Evolutionary conservation across 164 flowering plant species (phyloP).

Genomic region (Akebia trifoliata): DNA sequence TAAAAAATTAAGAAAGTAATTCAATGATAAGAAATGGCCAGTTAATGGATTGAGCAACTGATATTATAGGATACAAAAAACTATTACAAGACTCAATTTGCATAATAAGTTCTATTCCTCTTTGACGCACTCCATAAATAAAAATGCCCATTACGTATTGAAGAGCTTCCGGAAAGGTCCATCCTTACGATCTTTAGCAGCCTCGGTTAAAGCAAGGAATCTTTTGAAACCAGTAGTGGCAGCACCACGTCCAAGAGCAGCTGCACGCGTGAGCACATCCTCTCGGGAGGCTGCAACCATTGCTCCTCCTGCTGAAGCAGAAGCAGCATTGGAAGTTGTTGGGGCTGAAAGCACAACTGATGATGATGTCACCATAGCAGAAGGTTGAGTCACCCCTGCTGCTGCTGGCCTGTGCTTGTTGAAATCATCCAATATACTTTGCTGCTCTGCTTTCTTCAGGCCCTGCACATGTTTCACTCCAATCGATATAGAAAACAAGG

Average conservation of each 20-base stretch:
- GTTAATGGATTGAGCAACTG: no score
- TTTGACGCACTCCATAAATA: no score
- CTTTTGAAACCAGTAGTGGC: constrained; percentile 92
- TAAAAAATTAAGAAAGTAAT: no score
- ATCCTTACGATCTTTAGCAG: constrained; percentile 93
- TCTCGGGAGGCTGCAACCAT: constrained; percentile 54
- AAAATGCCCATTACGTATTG: constrained; percentile 39
- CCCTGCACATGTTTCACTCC: constrained; percentile 45
- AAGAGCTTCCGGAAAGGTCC: constrained; percentile 94
- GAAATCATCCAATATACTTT: constrained; percentile 85
- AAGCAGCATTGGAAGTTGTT: constrained; percentile 25
- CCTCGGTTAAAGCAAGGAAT: constrained; percentile 92
- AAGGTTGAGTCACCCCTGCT: constrained; percentile 54
- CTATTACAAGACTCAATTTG: no score
- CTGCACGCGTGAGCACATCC: constrained; percentile 90
- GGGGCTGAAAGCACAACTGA: constrained; percentile 32
- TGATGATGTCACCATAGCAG: constrained; percentile 29
- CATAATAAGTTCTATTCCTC: no score
- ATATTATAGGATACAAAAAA: no score
- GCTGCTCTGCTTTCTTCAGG: constrained; percentile 84
- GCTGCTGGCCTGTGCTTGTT: constrained; percentile 76
- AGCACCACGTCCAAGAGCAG: constrained; percentile 96
- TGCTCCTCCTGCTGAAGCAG: constrained; percentile 34
- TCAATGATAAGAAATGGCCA: no score
- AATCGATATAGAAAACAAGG: neutral